Evolutionary conservation across 306 rosid species (phyloP), one percentile per base, ranked within the genome.

Genomic region (Elaeagnus macrophylla): DNA sequence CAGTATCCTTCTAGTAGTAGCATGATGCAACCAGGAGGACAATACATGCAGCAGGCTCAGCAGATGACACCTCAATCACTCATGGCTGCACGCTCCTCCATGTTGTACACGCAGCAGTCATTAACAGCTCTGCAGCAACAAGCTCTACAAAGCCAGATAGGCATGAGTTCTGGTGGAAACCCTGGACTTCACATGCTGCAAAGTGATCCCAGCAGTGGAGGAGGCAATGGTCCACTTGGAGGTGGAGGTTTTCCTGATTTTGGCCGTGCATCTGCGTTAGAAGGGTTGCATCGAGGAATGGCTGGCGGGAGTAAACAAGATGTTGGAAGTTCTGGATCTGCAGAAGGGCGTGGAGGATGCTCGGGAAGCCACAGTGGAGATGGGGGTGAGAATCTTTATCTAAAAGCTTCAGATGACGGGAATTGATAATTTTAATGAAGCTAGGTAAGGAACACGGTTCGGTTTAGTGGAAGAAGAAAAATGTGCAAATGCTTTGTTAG

Each of bases 71-170:
- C 72, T 0, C 99, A 91, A 20, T 80, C 90, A 0, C 89, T 91
- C 46, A 87, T 91, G 96, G 96, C 89, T 1, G 93, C 87, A 0
- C 80, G 99, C 7, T 87, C 96, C n/a, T 80, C 95, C 64, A 83
- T 87, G 75, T 5, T 91, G 82, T 91, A 87, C 64, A 36, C 71
- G 6, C 97, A 86, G 66, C 96, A 91, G 75, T 86, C 89, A 6
- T 84, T 48, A 66, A 50, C 95, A 0, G 75, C 93, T 19, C 76
- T 86, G 58, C 97, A 87, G 46, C 95, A 87, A 66, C 96, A 84
- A 74, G 83, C 90, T n/a, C 58, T 86, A 62, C 93, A 84, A 53
- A 58, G 74, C 67, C 97, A 86, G 48, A 86, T 86, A 0, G 96
- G 85, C 3, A 79, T 75, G 71, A 66, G 73, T 54, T 79, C 89